Evolutionary conservation across 306 rosid genomes (phyloP).

Genomic region (Prosopis cineraria): DNA sequence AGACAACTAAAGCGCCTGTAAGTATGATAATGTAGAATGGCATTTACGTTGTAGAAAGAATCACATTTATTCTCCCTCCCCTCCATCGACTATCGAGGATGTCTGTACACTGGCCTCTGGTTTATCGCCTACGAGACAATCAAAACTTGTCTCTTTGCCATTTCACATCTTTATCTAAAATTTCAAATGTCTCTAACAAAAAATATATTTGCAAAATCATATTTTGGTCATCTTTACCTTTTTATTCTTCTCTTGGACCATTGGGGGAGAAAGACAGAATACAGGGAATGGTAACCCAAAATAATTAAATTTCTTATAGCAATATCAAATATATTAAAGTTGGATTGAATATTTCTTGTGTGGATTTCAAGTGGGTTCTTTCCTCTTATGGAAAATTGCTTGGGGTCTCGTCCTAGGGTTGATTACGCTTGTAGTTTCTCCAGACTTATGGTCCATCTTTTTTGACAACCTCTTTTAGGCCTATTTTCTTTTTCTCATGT

Average conservation of each 20-base stretch:
- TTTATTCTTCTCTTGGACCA: neutral
- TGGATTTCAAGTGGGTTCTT: neutral
- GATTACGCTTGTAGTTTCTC: neutral
- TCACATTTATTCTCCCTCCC: neutral
- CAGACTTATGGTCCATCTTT: neutral
- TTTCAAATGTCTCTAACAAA: neutral
- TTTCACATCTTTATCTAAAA: neutral
- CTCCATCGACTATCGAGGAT: neutral
- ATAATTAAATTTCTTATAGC: neutral
- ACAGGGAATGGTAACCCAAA: neutral
- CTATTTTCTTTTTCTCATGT: neutral
- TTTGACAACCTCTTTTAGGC: neutral
- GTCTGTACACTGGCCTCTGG: neutral
- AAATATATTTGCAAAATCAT: neutral
- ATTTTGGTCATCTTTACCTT: neutral
- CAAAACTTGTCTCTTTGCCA: neutral
- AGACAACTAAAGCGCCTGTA: neutral
- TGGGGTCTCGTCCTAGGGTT: neutral
- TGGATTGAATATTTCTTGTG: neutral
- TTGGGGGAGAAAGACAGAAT: neutral
- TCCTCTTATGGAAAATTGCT: neutral
- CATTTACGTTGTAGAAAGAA: neutral
- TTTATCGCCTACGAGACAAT: neutral
- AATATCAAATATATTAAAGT: neutral
- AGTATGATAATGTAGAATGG: neutral